Base-by-base conservation (phyloP, 2,329 filamentous ascomycete species). In the Calonectria leucothoes region DNA sequence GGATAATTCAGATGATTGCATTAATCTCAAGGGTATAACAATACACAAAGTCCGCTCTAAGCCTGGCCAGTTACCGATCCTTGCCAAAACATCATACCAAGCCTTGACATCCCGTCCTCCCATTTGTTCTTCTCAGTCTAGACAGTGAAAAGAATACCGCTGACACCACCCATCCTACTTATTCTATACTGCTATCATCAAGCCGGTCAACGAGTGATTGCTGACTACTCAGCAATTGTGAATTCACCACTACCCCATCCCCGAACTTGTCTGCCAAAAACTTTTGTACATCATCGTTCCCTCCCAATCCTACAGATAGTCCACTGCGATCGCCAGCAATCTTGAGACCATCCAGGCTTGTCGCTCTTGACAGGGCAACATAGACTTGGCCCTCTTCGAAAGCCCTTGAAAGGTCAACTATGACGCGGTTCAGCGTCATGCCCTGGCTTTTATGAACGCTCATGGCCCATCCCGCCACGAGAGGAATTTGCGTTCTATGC, bases 391-490 rank as follows among this genome's bases (percentile, higher is more conserved):
- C 90, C 37, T 87, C 84, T 72, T 89, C 89, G 76, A 92, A 93
- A 0, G 86, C 86, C 6, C 81, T 80, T 0, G 80, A 79, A 4
- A 93, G 79, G 78, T 93, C 83, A 1, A 93, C 90, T 2, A 88
- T 85, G 2, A 91, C 91, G 5, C 87, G 86, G 25, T 92, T 88
- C 6, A 93, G 83, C 1, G 91, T 92, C 85, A 92, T 89, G 2
- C 91, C 90, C 82, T 93, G 90, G 4, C 87, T 87, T 80, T 92
- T 93, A 80, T 93, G 92, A 2, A 92, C 88, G 0, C 88, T 93
- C 78, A 93, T 87, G 0, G 91, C 92, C 89, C 91, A 93, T 0
- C 88, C 92, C 0, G 91, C 85, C 2, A 87, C 82, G 0, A 93
- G 84, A 0, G 92, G 92, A 7, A 93, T 86, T 78, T 93, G 91